Base-by-base conservation (phyloP, 1,139 yeast genomes). In the Hansenula lynferdii region DNA sequence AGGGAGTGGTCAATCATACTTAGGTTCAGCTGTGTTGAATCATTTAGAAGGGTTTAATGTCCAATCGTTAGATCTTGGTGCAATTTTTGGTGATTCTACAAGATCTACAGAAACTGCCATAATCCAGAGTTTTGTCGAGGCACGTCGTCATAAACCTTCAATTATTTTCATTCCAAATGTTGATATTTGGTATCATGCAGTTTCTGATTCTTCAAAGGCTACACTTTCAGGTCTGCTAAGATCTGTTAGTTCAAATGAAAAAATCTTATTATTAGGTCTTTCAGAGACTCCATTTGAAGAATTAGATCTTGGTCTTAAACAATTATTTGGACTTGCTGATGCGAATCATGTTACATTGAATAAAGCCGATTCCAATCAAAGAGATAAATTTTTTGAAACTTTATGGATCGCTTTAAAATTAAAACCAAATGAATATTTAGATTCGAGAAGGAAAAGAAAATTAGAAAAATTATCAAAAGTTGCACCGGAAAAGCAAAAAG, bases 1-100 rank as follows among this genome's bases (percentile, higher is more conserved):
- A n/a, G 97, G 97, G 0, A 77, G 76, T 62, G 99, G 98, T 2
- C 96, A 90, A 51, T 86, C 80, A 49, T 90, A 92, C 58, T 58
- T 94, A 14, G 85, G 92, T 9, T 72, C 92, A 1, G 97, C 97
- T 0, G 69, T 89, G 14, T 65, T 92, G 41, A 85, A 89, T 52
- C 75, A 79, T 50, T 66, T 94, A 43, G 98, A 92, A 62, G 96
- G 96, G 0, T 89, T 82, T 52, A 95, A 89, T 55, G 81, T 89
- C 9, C 97, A 92, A 56, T 75, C 85, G 1, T 67, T 94, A 34
- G 98, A 92, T 58, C 67, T 92, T 44, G 87, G 90, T 1, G 72
- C 82, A 17, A 60, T 92, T 42, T 78, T 82, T 50, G 80, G 92
- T 12, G 97, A 90, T 53, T 72, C 95, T 6, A 75, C 94, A 0